A percentile compares a stretch with the other conserved stretches of the same genome.
These are phyloP conservation scores for Cyclotella cryptica DNA, from an alignment of 108 stramenopile species.

Conservation along the genomic window DNA sequence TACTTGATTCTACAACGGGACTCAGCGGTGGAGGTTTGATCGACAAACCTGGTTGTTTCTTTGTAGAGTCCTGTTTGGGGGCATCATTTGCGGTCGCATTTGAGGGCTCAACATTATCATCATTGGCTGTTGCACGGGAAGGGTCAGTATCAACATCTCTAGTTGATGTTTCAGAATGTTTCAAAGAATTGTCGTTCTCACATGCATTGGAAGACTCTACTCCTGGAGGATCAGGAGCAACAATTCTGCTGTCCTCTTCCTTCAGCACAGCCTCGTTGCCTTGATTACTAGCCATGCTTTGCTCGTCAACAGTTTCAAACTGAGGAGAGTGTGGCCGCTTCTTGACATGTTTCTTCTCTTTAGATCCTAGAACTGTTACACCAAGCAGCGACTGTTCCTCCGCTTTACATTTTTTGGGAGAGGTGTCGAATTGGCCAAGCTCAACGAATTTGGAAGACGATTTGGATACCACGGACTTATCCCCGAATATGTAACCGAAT, in stretches of 20 bases:
- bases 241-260: not conserved
- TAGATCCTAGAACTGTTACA: slow-evolving; percentile 43
- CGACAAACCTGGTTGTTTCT: not conserved
- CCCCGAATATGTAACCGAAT: slow-evolving; percentile 12
- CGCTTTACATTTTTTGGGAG: slow-evolving; percentile 11
- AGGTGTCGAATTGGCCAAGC: slow-evolving; percentile 11
- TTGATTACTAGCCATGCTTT: not conserved
- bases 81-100: not conserved
- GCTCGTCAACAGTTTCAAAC: slow-evolving; percentile 35
- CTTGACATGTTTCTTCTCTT: slow-evolving; percentile 27
- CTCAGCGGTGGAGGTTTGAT: not conserved
- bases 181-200: not conserved
- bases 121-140: not conserved
- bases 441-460: slow-evolving; percentile 46
- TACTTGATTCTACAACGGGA: not conserved
- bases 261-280: not conserved
- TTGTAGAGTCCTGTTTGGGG: not conserved
- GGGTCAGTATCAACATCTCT: not conserved
- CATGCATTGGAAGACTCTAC: slow-evolving; percentile 6
- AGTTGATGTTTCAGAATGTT: not conserved
- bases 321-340: not conserved
- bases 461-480: slow-evolving; percentile 38
- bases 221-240: slow-evolving; percentile 17
- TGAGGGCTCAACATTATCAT: not conserved
- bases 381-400: slow-evolving; percentile 30